These are phyloP conservation scores for Suhomyces anneliseae DNA, from an alignment of 1,139 yeast species.

Conservation along the genomic window DNA sequence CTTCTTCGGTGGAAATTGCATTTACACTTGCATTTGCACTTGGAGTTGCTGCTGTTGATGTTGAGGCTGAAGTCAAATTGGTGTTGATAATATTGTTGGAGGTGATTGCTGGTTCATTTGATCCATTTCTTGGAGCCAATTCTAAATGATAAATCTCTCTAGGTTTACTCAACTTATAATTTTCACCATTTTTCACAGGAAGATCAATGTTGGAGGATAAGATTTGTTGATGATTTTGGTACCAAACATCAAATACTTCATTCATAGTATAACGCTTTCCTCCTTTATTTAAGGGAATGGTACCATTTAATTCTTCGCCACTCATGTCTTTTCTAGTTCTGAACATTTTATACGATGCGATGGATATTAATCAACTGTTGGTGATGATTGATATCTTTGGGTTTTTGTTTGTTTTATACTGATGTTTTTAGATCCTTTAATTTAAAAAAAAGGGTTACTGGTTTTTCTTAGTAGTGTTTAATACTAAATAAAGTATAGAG, in stretches of 20 bases:
- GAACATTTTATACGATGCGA: slow-evolving; percentile 3
- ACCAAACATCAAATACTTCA: slow-evolving; percentile 57
- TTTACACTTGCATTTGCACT: no score
- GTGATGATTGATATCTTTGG: no score
- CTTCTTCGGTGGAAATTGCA: neutral
- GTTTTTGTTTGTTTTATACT: no score
- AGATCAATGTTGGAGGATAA: slow-evolving; percentile 24
- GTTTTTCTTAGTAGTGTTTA: neutral
- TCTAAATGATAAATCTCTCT: slow-evolving; percentile 41
- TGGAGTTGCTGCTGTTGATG: no score
- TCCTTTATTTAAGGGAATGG: slow-evolving; percentile 40
- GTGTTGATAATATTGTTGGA: no score
- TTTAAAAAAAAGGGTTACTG: neutral
- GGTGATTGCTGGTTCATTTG: neutral
- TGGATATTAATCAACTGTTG: no score
- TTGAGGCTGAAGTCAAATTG: no score
- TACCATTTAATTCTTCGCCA: slow-evolving; percentile 10
- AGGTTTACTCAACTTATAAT: slow-evolving; percentile 32
- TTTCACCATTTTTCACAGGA: slow-evolving; percentile 29
- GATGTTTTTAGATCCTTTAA: no score
- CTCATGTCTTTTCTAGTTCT: slow-evolving; percentile 7
- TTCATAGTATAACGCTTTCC: slow-evolving; percentile 48
- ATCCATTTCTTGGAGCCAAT: slow-evolving; percentile 14
- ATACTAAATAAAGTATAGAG: neutral
- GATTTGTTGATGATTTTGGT: slow-evolving; percentile 40